Percentiles rank a stretch among this genome's conserved stretches.
phyloP scores from a whole-genome alignment of 2,329 filamentous ascomycete genomes.

The Teratosphaeria pseudoeucalypti region DNA sequence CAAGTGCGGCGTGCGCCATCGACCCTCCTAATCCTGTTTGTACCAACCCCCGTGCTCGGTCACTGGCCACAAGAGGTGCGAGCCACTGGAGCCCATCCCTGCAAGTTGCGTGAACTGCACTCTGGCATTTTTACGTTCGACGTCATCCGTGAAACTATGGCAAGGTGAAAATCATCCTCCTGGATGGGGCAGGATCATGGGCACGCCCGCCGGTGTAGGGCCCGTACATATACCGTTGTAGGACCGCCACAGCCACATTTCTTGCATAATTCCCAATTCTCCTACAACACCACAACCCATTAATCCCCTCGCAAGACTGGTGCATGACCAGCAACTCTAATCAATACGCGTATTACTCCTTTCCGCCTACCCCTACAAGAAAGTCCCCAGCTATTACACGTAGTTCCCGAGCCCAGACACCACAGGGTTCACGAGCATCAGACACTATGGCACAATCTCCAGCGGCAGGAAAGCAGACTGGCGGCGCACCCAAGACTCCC shows the following conservation, averaged over 20 bases:
- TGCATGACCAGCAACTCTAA: conserved; percentile 40
- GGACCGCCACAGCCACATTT: conserved; percentile 6
- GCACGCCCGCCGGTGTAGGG: not conserved
- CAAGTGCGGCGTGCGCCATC: conserved; percentile 7
- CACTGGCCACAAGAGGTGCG: conserved; percentile 20
- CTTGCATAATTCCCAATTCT: not conserved
- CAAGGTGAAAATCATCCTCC: conserved; percentile 2
- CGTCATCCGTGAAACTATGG: conserved; percentile 6
- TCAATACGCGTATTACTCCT: conserved; percentile 43
- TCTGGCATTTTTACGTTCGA: not conserved
- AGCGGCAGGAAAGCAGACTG: conserved; percentile 38
- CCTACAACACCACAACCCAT: not conserved
- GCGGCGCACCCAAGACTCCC: conserved; percentile 39
- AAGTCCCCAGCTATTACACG: conserved; percentile 22
- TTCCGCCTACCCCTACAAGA: conserved; percentile 39
- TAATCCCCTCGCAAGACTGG: conserved; percentile 1
- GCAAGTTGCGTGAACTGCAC: conserved; percentile 2
- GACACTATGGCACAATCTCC: conserved; percentile 39
- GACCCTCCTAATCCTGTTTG: conserved; percentile 11
- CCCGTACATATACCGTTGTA: conserved; percentile 3
- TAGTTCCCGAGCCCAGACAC: conserved; percentile 5
- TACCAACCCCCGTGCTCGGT: conserved; percentile 6
- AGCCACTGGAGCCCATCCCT: conserved; percentile 12
- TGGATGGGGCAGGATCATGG: not conserved
- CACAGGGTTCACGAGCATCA: conserved; percentile 21